Evolutionary conservation across 176 grass and related monocot species (phyloP).

Genomic region (Oryza glumipatula): DNA sequence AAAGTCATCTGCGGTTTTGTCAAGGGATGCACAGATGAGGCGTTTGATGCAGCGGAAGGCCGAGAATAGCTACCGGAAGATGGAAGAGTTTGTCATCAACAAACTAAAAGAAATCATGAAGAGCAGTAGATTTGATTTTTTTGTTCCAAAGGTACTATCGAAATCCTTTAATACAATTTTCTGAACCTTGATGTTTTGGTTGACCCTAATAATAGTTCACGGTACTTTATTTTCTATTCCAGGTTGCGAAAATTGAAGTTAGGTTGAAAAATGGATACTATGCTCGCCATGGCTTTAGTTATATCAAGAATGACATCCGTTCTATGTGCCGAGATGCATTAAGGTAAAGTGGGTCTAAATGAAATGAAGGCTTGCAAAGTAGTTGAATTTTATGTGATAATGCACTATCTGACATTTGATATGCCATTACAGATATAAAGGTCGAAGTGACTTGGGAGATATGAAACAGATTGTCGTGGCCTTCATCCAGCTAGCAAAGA

Average conservation of each 20-base stretch:
- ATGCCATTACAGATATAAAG: slow-evolving; percentile 69
- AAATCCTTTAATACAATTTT: slow-evolving; percentile 11
- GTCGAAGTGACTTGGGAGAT: slow-evolving; percentile 67
- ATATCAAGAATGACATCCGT: slow-evolving; percentile 89
- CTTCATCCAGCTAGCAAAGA: slow-evolving; percentile 95
- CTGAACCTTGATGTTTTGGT: background rate
- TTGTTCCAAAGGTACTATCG: slow-evolving; percentile 71
- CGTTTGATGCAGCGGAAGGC: slow-evolving; percentile 91
- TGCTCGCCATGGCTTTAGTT: slow-evolving; percentile 83
- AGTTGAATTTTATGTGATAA: slow-evolving; percentile 22
- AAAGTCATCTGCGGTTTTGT: slow-evolving; percentile 88
- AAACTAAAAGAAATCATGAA: slow-evolving; percentile 92
- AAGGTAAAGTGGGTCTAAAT: slow-evolving; percentile 66
- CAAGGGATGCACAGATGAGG: slow-evolving; percentile 97
- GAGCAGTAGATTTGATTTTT: slow-evolving; percentile 80
- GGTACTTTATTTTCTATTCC: slow-evolving; percentile 41
- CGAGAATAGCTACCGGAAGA: slow-evolving; percentile 79
- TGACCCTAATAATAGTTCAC: background rate
- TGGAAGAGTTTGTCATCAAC: slow-evolving; percentile 76
- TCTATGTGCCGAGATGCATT: slow-evolving; percentile 94
- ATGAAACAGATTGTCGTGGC: slow-evolving; percentile 90
- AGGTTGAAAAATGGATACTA: slow-evolving; percentile 95
- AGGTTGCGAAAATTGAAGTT: slow-evolving; percentile 96
- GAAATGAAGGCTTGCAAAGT: slow-evolving; percentile 20
- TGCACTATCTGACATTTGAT: slow-evolving; percentile 48